Evolutionary conservation across 805 yeast genomes (phyloP).

Genomic region (Spathaspora girioi): DNA sequence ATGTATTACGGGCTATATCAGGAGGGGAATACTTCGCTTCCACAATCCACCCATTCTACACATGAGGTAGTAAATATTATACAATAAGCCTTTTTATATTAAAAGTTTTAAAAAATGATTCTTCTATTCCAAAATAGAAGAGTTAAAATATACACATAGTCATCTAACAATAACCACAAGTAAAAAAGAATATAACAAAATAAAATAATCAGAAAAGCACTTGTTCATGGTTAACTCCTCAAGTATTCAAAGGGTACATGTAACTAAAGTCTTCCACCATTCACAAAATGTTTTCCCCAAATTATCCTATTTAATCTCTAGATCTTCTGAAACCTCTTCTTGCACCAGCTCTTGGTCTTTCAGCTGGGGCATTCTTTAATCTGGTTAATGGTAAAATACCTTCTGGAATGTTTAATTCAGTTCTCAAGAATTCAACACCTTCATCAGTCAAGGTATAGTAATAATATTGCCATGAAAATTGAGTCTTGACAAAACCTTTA

Average conservation of each 20-base stretch:
- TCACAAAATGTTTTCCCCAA: no score
- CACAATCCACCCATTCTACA: no score
- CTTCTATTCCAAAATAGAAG: background rate
- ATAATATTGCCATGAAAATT: conserved; percentile 99
- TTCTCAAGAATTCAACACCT: conserved; percentile 98
- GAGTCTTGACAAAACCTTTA: conserved; percentile 98
- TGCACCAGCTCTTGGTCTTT: conserved; percentile 50
- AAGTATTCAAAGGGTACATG: no score
- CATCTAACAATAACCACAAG: background rate
- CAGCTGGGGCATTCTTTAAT: conserved; percentile 91
- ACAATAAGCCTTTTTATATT: conserved; percentile 2
- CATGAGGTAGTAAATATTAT: background rate
- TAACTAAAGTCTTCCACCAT: no score
- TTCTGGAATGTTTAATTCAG: conserved; percentile 97
- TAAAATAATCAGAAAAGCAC: no score
- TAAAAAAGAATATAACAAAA: background rate
- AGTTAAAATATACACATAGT: background rate
- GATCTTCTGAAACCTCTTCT: conserved; percentile 48
- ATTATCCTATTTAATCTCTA: conserved; percentile 44
- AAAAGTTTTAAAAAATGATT: background rate
- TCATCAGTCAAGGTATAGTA: conserved; percentile 99
- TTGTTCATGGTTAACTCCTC: no score
- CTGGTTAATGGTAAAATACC: conserved; percentile 98
- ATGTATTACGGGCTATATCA: no score
- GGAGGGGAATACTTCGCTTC: no score